A percentile compares a stretch with the other conserved stretches of the same genome.
Evolutionary conservation across 169 alveolate genomes (phyloP).

Genomic region (Theileria annulata): DNA sequence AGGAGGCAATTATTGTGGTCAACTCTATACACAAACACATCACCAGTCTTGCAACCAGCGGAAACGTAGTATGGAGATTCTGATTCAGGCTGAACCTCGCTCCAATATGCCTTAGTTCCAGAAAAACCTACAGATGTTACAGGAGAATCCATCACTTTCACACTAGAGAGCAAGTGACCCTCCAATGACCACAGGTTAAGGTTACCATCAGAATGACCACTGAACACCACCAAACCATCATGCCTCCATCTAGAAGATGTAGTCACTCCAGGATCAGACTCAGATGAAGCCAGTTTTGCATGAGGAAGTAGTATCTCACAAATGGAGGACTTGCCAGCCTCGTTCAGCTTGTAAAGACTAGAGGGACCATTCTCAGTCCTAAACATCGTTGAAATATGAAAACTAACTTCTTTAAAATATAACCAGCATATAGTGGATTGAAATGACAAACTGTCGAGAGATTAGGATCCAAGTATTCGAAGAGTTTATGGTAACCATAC

Average conservation of each 20-base stretch:
- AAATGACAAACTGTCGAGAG: conserved; percentile 30
- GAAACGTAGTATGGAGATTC: conserved; percentile 23
- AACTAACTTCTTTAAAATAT: conserved; percentile 48
- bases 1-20: background rate
- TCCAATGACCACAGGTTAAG: conserved; percentile 30
- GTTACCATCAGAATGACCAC: conserved; percentile 51
- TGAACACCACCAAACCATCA: conserved; percentile 38
- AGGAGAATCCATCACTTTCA: background rate
- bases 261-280: conserved; percentile 11
- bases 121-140: conserved; percentile 53
- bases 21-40: conserved; percentile 14
- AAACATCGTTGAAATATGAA: background rate
- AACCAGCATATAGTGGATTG: conserved; percentile 47
- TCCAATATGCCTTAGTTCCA: conserved; percentile 36
- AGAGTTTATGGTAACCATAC: conserved; percentile 31
- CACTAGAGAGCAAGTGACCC: conserved; percentile 10
- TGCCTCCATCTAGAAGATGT: conserved; percentile 50
- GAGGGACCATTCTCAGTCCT: conserved; percentile 54
- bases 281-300: conserved; percentile 31
- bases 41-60: conserved; percentile 35
- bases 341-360: conserved; percentile 27
- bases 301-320: conserved; percentile 49
- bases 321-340: background rate
- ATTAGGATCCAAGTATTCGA: conserved; percentile 31
- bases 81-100: background rate